Evolutionary conservation across 2,329 filamentous ascomycete genomes (phyloP), one percentile per base, ranked within the genome.

Genomic region (Botryosphaeria dothidea): DNA sequence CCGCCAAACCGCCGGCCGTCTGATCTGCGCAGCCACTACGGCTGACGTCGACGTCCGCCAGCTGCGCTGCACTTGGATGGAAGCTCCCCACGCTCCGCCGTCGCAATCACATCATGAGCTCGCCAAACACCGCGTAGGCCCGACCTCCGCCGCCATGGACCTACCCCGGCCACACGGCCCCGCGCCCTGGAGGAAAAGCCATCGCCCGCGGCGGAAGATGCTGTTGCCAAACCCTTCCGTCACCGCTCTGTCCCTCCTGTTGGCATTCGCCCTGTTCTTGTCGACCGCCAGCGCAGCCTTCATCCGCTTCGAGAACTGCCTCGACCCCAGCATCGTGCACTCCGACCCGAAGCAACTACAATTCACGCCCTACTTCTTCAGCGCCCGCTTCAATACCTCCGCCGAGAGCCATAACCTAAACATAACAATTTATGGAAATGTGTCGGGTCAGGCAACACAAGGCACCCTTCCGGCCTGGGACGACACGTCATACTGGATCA

Each of bases 341-440:
- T 84, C 84, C 51, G 72, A 83, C 8, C 86, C 90, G 15, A 77
- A 81, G 38, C 85, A 85, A 67, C 84, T 98, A 34, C 93, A 97
- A 80, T 97, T 94, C 81, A 83, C 88, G 13, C 93, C 95, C 2
- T 77, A 89, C 38, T 88, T 86, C 70, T 86, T 95, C 65, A 88
- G 91, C 71, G 94, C 92, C 65, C 79, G 81, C 21, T 96, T 96
- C 81, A 85, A 92, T 71, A 83, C 85, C 29, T 76, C 80, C 15
- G 80, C 85, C 68, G 75, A 85, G 4, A 83, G 80, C 58, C 87
- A 93, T 73, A 86, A 84, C 45, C 83, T 99, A 56, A 88, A 86
- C 68, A 81, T 97, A 64, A 95, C 88, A 1, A 85, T 97, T 52
- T 98, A 92, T 81, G 94, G 93, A 60, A 97, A 98, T 77, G 92